Base-by-base conservation (phyloP, 345 rosid species). In the Bruguiera sexangula region DNA sequence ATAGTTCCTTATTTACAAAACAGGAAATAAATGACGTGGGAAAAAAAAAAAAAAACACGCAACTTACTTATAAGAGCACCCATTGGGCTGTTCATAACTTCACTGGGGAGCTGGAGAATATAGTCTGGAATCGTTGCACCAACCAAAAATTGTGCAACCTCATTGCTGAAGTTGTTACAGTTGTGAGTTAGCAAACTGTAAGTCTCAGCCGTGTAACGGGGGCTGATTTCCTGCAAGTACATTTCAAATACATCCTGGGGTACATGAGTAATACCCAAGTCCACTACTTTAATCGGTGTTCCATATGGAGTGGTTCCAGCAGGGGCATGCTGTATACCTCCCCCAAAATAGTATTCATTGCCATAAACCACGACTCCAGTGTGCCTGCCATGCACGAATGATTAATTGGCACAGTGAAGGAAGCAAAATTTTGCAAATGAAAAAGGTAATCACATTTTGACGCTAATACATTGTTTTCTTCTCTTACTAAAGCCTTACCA, bases 81-180 rank as follows among this genome's bases (percentile, higher is more conserved):
- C 98, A 92, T 90, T 8, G 99, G 99, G 72, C 99, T 92, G 86
- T 78, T 84, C 85, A 90, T 67, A 68, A 95, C 94, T 73, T 90
- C 98, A 52, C 73, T 90, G 5, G 99, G 99, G 4, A 95, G 94
- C 71, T 89, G 82, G 73, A 92, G 80, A 80, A 95, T 89, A 76
- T 92, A 92, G 21, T 90, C 94, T 0, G 99, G 99, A 68, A 95
- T 92, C 1, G 77, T 68, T 30, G 80, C 79, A 70, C 96, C 94
- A 11, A 92, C 98, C 76, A 95, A 74, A 88, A 95, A 95, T 76
- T 92, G 97, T 32, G 91, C 79, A 65, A 95, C 88, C 79, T 95
- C 99, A 52, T 89, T 88, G 81, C 88, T 89, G 75, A 95, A 95
- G 82, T 90, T 92, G 81, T 95, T 95, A 73, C 98, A 95, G 65